phyloP scores from a whole-genome alignment of 2,329 filamentous ascomycete genomes.

The Kalmusia sp. region DNA sequence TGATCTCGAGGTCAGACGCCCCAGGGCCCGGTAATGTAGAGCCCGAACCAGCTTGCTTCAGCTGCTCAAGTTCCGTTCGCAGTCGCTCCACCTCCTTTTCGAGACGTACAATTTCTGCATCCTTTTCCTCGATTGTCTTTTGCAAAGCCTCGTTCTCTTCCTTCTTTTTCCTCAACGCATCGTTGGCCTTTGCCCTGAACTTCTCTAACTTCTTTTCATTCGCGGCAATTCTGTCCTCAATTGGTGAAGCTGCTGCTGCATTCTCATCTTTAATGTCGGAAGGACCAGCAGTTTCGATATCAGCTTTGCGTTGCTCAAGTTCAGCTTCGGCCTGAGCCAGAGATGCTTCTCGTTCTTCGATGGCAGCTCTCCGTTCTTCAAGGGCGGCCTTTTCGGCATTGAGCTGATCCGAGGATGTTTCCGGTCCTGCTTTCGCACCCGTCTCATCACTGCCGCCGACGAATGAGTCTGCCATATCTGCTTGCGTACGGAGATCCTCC shows the following conservation, averaged over 20 bases:
- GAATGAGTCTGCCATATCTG: slow-evolving; percentile 31
- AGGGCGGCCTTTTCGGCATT: slow-evolving; percentile 43
- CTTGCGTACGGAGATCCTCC: slow-evolving; percentile 51
- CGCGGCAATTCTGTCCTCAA: slow-evolving; percentile 14
- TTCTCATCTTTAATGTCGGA: not conserved
- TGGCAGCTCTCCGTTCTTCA: slow-evolving; percentile 28
- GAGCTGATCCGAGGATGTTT: slow-evolving; percentile 57
- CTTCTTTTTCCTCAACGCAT: not conserved
- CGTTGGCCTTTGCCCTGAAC: slow-evolving; percentile 64
- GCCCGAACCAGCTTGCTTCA: slow-evolving; percentile 5
- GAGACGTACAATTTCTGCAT: slow-evolving; percentile 16
- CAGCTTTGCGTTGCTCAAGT: slow-evolving; percentile 50
- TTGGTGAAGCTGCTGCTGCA: not conserved
- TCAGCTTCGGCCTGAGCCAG: slow-evolving; percentile 15
- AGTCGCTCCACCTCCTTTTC: slow-evolving; percentile 18
- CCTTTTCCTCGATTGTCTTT: slow-evolving; percentile 65
- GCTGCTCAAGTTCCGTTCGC: slow-evolving; percentile 17
- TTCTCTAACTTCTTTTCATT: slow-evolving; percentile 31
- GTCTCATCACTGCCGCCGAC: slow-evolving; percentile 12
- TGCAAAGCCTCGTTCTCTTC: slow-evolving; percentile 51
- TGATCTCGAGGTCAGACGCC: slow-evolving; percentile 12
- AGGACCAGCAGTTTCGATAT: slow-evolving; percentile 50
- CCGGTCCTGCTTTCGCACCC: slow-evolving; percentile 42
- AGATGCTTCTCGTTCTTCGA: slow-evolving; percentile 27
- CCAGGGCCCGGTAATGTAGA: not conserved